A percentile compares a stretch with the other conserved stretches of the same genome.
These are phyloP conservation scores for Coemansia sp. DNA, from an alignment of 192 early-diverging fungal species.

Conservation along the genomic window DNA sequence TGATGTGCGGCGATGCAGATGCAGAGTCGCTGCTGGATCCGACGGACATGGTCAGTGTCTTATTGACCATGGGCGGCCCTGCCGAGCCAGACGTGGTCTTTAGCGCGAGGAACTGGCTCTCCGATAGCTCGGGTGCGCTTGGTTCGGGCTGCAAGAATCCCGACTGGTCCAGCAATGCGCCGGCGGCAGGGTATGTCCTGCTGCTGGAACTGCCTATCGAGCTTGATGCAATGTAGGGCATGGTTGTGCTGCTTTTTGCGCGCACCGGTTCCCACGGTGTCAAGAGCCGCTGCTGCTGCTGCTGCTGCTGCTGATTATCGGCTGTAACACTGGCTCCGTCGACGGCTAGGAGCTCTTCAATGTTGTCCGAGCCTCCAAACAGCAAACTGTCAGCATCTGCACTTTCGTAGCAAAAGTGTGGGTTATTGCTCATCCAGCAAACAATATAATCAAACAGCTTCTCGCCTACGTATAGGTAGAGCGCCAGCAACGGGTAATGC, in stretches of 20 bases:
- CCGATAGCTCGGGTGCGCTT: conserved; percentile 13
- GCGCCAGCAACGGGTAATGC: conserved; percentile 13
- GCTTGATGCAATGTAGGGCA: conserved; percentile 16
- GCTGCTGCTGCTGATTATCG: not conserved
- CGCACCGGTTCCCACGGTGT: not conserved
- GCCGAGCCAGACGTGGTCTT: too few relatives aligned
- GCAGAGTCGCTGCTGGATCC: too few relatives aligned
- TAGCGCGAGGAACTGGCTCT: conserved; percentile 17
- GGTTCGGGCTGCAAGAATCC: conserved; percentile 27
- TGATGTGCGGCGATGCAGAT: not conserved
- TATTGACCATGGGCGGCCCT: not conserved
- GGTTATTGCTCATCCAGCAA: conserved; percentile 16
- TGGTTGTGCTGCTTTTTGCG: not conserved
- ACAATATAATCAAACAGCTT: conserved; percentile 15
- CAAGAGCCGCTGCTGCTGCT: not conserved
- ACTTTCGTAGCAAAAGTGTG: conserved; percentile 22
- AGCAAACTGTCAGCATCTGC: not conserved
- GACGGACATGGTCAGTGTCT: too few relatives aligned
- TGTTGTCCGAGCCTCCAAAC: conserved; percentile 2
- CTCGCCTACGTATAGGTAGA: conserved; percentile 24
- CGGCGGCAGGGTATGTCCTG: too few relatives aligned
- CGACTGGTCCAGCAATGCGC: too few relatives aligned
- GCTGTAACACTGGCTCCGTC: not conserved
- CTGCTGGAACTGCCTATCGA: too few relatives aligned
- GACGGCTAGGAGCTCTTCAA: conserved; percentile 10